A percentile compares a stretch with the other conserved stretches of the same genome.
phyloP scores from a whole-genome alignment of 176 grass and related monocot genomes.

The Aegilops tauschii region DNA sequence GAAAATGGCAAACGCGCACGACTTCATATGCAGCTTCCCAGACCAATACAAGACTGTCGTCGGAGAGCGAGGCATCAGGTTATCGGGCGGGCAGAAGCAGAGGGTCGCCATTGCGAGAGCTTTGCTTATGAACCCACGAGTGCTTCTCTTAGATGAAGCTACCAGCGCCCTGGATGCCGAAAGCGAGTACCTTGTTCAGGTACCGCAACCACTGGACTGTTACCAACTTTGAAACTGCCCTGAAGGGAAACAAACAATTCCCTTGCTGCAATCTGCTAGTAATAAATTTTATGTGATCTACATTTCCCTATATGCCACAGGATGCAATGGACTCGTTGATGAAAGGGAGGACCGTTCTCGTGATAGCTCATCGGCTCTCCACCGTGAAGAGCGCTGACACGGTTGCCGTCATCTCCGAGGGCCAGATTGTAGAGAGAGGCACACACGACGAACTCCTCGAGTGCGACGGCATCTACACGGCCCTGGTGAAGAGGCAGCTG shows the following conservation, averaged over 20 bases:
- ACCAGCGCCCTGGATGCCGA: constrained; percentile 98
- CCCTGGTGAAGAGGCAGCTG: constrained; percentile 94
- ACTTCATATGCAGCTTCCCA: constrained; percentile 80
- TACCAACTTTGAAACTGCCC: too few species aligned
- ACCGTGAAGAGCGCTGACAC: constrained; percentile 87
- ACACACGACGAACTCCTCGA: constrained; percentile 78
- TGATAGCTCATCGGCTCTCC: constrained; percentile 95
- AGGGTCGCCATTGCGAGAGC: constrained; percentile 97
- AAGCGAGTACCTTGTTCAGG: constrained; percentile 99
- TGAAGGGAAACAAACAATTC: neutral
- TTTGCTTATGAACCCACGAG: constrained; percentile 92
- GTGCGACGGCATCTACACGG: constrained; percentile 83
- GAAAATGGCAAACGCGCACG: constrained; percentile 98
- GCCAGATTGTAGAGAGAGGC: constrained; percentile 80
- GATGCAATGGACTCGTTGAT: constrained; percentile 99
- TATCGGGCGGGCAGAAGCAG: constrained; percentile 95
- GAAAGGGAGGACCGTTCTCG: constrained; percentile 94
- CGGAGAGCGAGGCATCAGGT: constrained; percentile 84
- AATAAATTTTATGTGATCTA: neutral
- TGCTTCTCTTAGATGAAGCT: constrained; percentile 95
- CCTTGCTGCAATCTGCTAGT: neutral
- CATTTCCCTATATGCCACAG: constrained; percentile 33
- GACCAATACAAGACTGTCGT: constrained; percentile 88
- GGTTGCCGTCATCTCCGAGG: constrained; percentile 88
- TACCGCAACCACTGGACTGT: neutral